Evolutionary conservation across 2,329 filamentous ascomycete genomes (phyloP).

Genomic region (Exserohilum rostratum): DNA sequence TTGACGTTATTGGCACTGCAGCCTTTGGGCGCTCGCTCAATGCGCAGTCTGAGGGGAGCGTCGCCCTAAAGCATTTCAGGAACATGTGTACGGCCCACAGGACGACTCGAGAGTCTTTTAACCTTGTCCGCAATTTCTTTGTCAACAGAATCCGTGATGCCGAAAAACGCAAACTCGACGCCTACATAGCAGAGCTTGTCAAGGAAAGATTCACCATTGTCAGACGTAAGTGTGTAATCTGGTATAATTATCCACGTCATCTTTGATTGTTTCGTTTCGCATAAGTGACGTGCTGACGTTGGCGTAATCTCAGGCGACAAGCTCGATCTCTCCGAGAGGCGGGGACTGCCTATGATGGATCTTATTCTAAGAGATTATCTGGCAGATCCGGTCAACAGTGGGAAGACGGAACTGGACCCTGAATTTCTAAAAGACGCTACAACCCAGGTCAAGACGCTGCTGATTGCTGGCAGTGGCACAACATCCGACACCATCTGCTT

Average conservation of each 20-base stretch:
- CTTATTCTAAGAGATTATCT: conserved; percentile 39
- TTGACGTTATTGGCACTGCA: conserved; percentile 36
- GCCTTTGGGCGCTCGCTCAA: conserved; percentile 33
- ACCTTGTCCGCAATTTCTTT: conserved; percentile 26
- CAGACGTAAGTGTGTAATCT: conserved; percentile 11
- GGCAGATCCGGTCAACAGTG: conserved; percentile 20
- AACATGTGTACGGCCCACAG: conserved; percentile 21
- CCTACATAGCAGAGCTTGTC: conserved; percentile 42
- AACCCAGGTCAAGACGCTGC: conserved; percentile 48
- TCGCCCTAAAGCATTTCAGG: conserved; percentile 26
- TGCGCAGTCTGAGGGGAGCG: conserved; percentile 31
- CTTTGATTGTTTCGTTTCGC: not conserved
- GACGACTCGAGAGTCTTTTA: conserved; percentile 23
- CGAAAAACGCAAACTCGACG: conserved; percentile 35
- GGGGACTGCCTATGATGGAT: conserved; percentile 46
- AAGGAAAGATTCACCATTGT: conserved; percentile 45
- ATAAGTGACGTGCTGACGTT: not conserved
- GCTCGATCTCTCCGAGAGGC: conserved; percentile 45
- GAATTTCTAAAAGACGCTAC: conserved; percentile 46
- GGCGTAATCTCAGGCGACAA: conserved; percentile 24
- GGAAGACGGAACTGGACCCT: conserved; percentile 32
- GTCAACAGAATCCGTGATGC: conserved; percentile 12
- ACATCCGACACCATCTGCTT: conserved; percentile 45
- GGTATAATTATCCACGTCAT: no score
- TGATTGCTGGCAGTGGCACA: conserved; percentile 54